These are phyloP conservation scores for Phytophthora boehmeriae DNA, from an alignment of 352 stramenopile genomes.

Conservation along the genomic window DNA sequence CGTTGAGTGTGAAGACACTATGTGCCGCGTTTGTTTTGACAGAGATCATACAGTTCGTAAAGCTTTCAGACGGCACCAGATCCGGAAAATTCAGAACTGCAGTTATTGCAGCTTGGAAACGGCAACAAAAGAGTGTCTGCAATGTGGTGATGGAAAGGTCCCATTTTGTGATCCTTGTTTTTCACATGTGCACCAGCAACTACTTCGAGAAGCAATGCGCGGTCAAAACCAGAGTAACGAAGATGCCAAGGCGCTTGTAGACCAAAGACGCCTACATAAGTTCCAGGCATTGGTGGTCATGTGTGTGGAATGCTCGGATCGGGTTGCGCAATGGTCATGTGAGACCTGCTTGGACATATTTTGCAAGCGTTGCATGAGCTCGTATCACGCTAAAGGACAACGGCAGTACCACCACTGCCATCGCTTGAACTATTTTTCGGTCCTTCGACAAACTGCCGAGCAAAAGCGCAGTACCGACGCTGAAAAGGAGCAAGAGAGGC, in stretches of 20 bases:
- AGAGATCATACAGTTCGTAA: conserved; percentile 61
- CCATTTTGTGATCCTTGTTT: conserved; percentile 77
- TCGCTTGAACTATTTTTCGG: conserved; percentile 72
- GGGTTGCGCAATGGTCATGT: conserved; percentile 72
- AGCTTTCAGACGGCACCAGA: conserved; percentile 51
- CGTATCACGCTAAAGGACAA: conserved; percentile 60
- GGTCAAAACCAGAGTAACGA: neutral
- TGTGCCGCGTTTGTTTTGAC: conserved; percentile 66
- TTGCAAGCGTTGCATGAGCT: conserved; percentile 72
- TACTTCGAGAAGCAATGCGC: neutral
- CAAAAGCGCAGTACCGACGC: conserved; percentile 37
- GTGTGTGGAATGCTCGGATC: conserved; percentile 59
- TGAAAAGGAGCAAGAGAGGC: conserved; percentile 40
- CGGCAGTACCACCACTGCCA: conserved; percentile 58
- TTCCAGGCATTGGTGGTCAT: conserved; percentile 65
- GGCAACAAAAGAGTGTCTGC: conserved; percentile 64
- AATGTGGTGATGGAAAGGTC: conserved; percentile 68
- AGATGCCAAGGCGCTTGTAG: neutral
- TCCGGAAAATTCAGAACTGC: conserved; percentile 46
- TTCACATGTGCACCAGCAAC: conserved; percentile 46
- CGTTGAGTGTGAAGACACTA: conserved; percentile 70
- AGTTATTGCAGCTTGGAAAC: conserved; percentile 60
- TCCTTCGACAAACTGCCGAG: conserved; percentile 58
- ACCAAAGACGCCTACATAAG: conserved; percentile 30
- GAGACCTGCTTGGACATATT: conserved; percentile 65